phyloP scores from a whole-genome alignment of 225 moss, liverwort and hornwort genomes.

The Sphagnum contortum region DNA sequence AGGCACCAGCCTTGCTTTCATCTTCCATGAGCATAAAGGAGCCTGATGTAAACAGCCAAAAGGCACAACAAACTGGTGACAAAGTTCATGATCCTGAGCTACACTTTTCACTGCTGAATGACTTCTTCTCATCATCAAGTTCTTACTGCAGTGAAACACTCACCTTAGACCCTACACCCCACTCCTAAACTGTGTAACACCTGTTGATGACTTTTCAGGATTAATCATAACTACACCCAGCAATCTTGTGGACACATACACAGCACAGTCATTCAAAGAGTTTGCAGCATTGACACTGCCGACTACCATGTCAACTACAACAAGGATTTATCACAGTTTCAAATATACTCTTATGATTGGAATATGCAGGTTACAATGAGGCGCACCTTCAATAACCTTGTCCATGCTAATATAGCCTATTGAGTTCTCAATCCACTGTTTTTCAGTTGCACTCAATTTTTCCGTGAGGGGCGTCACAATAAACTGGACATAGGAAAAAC shows the following conservation, averaged over 20 bases:
- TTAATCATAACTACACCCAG: no score
- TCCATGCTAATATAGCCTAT: constrained; percentile 49
- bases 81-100: no score
- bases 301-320: neutral
- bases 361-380: neutral
- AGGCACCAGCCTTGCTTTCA: constrained; percentile 39
- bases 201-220: no score
- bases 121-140: no score
- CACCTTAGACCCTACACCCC: no score
- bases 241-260: no score
- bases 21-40: constrained; percentile 39
- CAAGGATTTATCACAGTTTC: no score
- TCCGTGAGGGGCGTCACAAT: constrained; percentile 34
- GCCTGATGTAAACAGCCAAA: constrained; percentile 14
- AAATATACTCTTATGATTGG: no score
- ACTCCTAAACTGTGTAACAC: no score
- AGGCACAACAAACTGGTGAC: no score
- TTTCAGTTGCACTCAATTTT: constrained; percentile 1
- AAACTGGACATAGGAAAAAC: constrained; percentile 37
- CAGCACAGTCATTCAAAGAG: neutral
- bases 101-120: no score
- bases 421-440: neutral
- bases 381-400: constrained; percentile 48
- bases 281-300: neutral
- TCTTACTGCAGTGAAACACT: no score